Base-by-base conservation (phyloP, 129 eudicot genomes). In the Oenanthe sinensis region DNA sequence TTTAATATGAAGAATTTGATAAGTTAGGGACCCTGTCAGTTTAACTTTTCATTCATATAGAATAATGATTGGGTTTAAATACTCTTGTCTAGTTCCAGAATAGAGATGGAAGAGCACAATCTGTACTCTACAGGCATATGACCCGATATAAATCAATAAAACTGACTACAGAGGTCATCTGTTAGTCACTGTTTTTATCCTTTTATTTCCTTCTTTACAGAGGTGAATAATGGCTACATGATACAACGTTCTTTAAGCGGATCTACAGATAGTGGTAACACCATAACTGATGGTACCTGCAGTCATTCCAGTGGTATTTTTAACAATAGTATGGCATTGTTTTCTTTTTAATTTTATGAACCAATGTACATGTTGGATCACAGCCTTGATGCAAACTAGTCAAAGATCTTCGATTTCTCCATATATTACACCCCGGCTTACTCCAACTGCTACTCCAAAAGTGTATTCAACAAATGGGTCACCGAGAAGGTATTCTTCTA, bases 391-490 rank as follows among this genome's bases (percentile, higher is more conserved):
- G 84, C 87, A 78, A 79, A 77, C 86, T 45, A 89, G 77, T 77
- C 87, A 87, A 75, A 92, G 87, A 79, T 86, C 79, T 85, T 87
- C 97, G 3, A 67, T 87, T 76, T 86, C 92, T 73, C 96, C 96
- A 2, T 87, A 92, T 75, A 85, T 92, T 68, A 87, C 90, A 42
- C 90, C 97, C 37, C 88, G 91, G 70, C 87, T 87, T 60, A 95
- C 96, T 80, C 97, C 99, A 36, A 79, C 86, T 74, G 96, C 82
- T 85, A 95, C 97, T 40, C 99, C 99, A 8, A 94, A 90, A 47
- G 82, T 81, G 30, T 79, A 80, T 22, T 95, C 99, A 20, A 73
- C 97, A 33, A 90, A 84, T 71, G 96, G 81, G 54, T 92, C 99
- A 40, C 99, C 99, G 26, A 83, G 86, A 90, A 85, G 89, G 71